Evolutionary conservation across 2,329 filamentous ascomycete species (phyloP).

Genomic region (Sporothrix humicola): DNA sequence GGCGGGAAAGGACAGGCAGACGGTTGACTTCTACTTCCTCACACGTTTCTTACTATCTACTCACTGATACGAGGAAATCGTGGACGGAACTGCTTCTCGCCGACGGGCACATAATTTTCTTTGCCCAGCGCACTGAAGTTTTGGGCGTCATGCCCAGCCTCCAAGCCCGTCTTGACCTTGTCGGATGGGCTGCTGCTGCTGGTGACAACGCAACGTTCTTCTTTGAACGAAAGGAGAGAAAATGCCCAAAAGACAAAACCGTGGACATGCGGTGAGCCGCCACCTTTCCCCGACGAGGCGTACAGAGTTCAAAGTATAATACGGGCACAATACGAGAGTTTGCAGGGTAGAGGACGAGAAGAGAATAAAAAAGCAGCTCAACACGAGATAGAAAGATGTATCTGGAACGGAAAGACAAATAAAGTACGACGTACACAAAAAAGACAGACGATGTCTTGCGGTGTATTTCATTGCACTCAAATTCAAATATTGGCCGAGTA

Average conservation of each 20-base stretch:
- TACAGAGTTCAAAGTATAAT: neutral
- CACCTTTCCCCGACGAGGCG: neutral
- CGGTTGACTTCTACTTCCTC: neutral
- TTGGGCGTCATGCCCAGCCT: neutral
- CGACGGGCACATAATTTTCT: neutral
- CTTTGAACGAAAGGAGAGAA: too few relatives aligned
- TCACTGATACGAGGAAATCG: neutral
- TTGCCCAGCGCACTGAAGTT: neutral
- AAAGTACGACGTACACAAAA: neutral
- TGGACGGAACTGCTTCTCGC: neutral
- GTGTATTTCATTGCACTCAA: neutral
- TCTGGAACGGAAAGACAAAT: neutral
- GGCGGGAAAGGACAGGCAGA: neutral
- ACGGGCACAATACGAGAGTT: slow-evolving; percentile 17
- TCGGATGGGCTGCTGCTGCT: too few relatives aligned
- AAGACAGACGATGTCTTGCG: neutral
- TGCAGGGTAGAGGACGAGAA: neutral
- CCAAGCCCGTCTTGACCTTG: neutral
- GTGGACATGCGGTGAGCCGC: slow-evolving; percentile 20
- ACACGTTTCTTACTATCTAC: neutral
- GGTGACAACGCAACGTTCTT: neutral
- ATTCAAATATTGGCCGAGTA: slow-evolving; percentile 5
- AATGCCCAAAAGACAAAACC: neutral
- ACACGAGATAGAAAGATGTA: neutral
- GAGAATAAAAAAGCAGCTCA: slow-evolving; percentile 1